Conservation (phyloP, 768 basidiomycete genomes). For the Pisolithus marmoratus region DNA sequence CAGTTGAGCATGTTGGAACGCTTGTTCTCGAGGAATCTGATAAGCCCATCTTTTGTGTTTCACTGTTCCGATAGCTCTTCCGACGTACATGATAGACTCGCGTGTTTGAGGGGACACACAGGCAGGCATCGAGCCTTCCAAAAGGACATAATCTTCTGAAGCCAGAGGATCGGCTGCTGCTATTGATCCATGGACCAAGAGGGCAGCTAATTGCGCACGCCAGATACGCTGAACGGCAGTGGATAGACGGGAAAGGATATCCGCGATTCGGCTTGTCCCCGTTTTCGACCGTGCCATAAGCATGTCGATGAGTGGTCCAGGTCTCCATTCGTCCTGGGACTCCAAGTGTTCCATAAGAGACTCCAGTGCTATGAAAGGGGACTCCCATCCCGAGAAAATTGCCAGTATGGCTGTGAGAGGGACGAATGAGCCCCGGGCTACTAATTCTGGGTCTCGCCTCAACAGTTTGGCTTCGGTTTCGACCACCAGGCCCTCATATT, state of each 20-base stretch:
- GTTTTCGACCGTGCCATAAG: slow-evolving; percentile 66
- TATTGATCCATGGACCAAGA: slow-evolving; percentile 75
- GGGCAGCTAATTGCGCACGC: slow-evolving; percentile 77
- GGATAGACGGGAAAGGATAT: slow-evolving; percentile 67
- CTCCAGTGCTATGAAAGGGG: slow-evolving; percentile 69
- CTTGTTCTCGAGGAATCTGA: slow-evolving; percentile 65
- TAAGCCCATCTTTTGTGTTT: slow-evolving; percentile 74
- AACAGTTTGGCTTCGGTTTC: slow-evolving; percentile 79
- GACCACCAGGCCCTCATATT: slow-evolving; percentile 76
- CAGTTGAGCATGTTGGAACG: slow-evolving; percentile 57
- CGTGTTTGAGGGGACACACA: slow-evolving; percentile 67
- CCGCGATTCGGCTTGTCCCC: slow-evolving; percentile 70
- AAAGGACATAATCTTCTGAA: slow-evolving; percentile 50
- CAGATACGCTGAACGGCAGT: slow-evolving; percentile 76
- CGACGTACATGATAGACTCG: slow-evolving; percentile 83
- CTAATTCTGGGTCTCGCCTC: slow-evolving; percentile 65
- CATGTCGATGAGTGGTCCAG: slow-evolving; percentile 79
- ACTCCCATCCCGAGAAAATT: slow-evolving; percentile 83
- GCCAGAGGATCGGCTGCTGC: slow-evolving; percentile 58
- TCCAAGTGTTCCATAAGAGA: slow-evolving; percentile 60
- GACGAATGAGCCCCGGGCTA: slow-evolving; percentile 78
- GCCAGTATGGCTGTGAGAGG: slow-evolving; percentile 82
- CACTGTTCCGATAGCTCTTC: slow-evolving; percentile 80
- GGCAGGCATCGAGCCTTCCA: slow-evolving; percentile 65
- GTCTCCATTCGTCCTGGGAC: slow-evolving; percentile 44